phyloP scores from a whole-genome alignment of 1,284 basidiomycete species.

The Psilocybe mexicana region DNA sequence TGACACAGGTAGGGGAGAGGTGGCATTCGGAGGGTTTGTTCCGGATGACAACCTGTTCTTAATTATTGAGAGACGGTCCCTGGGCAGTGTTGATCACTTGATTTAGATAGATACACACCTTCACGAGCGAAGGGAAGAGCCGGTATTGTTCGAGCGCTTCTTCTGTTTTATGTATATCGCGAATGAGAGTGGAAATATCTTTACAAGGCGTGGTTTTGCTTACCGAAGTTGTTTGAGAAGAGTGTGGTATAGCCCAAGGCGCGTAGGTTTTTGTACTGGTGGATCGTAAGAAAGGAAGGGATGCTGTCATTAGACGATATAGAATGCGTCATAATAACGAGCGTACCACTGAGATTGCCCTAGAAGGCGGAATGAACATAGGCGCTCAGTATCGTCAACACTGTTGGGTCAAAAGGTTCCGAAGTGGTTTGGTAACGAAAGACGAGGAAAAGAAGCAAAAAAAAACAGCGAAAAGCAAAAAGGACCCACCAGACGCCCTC shows the following conservation, averaged over 20 bases:
- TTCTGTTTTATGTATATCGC: constrained; percentile 11
- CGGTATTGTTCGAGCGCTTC: constrained; percentile 27
- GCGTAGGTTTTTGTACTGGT: constrained; percentile 26
- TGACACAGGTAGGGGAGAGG: constrained; percentile 24
- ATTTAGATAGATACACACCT: constrained; percentile 12
- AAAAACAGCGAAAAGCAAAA: not conserved
- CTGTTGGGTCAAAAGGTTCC: too few species aligned
- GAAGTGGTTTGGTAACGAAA: too few species aligned
- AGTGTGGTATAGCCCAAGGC: constrained; percentile 28
- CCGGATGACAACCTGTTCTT: constrained; percentile 26
- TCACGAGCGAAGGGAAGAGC: constrained; percentile 27
- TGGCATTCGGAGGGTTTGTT: constrained; percentile 26
- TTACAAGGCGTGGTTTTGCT: not conserved
- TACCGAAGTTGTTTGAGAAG: constrained; percentile 26
- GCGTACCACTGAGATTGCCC: constrained; percentile 25
- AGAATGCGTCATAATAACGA: too few species aligned
- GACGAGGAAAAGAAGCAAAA: not conserved
- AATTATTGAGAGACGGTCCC: too few species aligned
- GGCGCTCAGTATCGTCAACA: too few species aligned
- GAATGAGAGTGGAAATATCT: not conserved
- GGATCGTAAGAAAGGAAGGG: not conserved
- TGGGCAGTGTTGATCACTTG: too few species aligned
- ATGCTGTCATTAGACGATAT: too few species aligned
- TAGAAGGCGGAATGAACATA: not conserved
- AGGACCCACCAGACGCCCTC: constrained; percentile 26